Evolutionary conservation across 2,329 filamentous ascomycete species (phyloP), one percentile per base, ranked within the genome.

Genomic region (Sporothrix mexicana): DNA sequence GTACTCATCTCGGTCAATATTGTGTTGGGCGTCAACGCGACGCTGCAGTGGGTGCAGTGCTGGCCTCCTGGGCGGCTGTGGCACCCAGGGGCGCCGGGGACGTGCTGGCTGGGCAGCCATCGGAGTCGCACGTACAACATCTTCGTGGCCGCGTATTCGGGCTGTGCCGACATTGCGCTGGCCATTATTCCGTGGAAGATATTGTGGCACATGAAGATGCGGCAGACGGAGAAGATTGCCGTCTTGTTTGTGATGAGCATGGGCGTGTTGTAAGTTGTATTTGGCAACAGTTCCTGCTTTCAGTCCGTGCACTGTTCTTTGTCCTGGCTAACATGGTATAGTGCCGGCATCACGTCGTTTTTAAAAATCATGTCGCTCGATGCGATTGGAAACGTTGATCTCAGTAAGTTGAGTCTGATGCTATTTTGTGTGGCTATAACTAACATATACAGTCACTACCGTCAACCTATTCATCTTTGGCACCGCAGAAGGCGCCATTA

Each of bases 221-320:
- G 51, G 51, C 51, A 55, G 51, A 20, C 51, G 9, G 51, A 55
- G 51, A 55, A 55, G 9, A 9, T 55, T 7, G 51, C 6, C 51
- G 51, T 55, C 17, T n/a, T 55, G 51, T 55, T 55, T 55, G 51
- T 55, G 51, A 55, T 55, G 51, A 55, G 51, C 51, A 55, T 55
- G 51, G 51, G 51, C 1, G 51, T 55, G 2, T 55, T 55, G 51
- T 55, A 23, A 55, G 51, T 55, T n/a, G n/a, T n/a, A n/a, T n/a
- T n/a, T n/a, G n/a, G n/a, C n/a, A n/a, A n/a, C n/a, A n/a, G n/a
- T n/a, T n/a, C n/a, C n/a, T n/a, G n/a, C n/a, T n/a, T n/a, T n/a
- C n/a, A n/a, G n/a, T n/a, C n/a, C n/a, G n/a, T n/a, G n/a, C n/a
- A n/a, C n/a, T n/a, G n/a, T n/a, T n/a, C n/a, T n/a, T n/a, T n/a